phyloP scores from a whole-genome alignment of 208 protist species.

The Trypanosoma lewisi region DNA sequence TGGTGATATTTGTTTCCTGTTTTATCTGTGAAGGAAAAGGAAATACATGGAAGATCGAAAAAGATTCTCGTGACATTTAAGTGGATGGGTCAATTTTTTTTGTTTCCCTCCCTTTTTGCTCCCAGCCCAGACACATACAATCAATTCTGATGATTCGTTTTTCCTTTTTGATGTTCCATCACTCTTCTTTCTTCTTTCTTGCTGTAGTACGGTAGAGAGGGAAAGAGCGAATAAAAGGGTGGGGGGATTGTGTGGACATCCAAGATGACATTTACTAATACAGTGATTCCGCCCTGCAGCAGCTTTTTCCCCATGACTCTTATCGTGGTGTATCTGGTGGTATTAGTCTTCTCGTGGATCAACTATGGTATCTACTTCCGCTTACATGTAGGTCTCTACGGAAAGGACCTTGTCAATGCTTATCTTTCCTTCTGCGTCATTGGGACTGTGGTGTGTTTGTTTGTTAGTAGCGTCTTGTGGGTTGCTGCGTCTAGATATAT shows the following conservation, averaged over 20 bases:
- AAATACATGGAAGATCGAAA: no score
- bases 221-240: not conserved
- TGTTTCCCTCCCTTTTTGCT: no score
- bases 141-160: no score
- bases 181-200: conserved; percentile 9
- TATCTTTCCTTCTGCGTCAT: conserved; percentile 61
- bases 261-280: conserved; percentile 17
- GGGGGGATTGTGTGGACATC: no score
- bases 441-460: conserved; percentile 37
- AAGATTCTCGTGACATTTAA: no score
- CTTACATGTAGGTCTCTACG: conserved; percentile 25
- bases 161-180: not conserved
- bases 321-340: conserved; percentile 43
- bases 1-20: no score
- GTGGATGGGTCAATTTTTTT: no score
- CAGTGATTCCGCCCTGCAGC: conserved; percentile 22
- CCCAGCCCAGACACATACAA: no score
- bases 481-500: conserved; percentile 55
- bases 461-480: conserved; percentile 54
- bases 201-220: not conserved
- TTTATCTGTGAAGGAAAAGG: no score
- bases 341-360: conserved; percentile 34
- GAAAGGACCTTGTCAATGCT: conserved; percentile 26
- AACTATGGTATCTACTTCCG: conserved; percentile 53
- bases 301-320: conserved; percentile 35